These are phyloP conservation scores for Letharia columbiana DNA, from an alignment of 495 filamentous ascomycete species.

Conservation along the genomic window DNA sequence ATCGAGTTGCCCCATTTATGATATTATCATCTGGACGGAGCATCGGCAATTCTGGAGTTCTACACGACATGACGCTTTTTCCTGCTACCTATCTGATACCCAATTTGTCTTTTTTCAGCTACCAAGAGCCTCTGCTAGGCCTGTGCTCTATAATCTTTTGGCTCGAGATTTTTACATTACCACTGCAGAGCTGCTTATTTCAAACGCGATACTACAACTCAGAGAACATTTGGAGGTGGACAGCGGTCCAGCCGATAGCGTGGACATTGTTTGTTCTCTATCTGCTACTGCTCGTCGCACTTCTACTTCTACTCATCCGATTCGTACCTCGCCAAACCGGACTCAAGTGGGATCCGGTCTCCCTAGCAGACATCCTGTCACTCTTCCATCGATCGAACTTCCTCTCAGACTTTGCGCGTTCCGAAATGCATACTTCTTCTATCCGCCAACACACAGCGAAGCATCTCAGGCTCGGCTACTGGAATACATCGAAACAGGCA, in stretches of 20 bases:
- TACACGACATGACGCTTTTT: conserved; percentile 39
- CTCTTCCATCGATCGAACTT: conserved; percentile 74
- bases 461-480: conserved; percentile 69
- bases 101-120: conserved; percentile 46
- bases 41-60: conserved; percentile 28
- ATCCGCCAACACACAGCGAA: conserved; percentile 38
- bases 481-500: conserved; percentile 53
- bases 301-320: conserved; percentile 45
- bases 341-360: conserved; percentile 76
- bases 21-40: conserved; percentile 53
- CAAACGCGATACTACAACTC: conserved; percentile 44
- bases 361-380: conserved; percentile 65
- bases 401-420: conserved; percentile 56
- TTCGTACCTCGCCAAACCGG: conserved; percentile 50
- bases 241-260: conserved; percentile 61
- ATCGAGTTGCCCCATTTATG: conserved; percentile 68
- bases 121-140: conserved; percentile 47
- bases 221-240: conserved; percentile 60
- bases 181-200: conserved; percentile 56
- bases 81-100: conserved; percentile 50
- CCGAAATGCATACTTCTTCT: conserved; percentile 45
- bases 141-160: conserved; percentile 50
- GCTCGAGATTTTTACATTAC: conserved; percentile 56
- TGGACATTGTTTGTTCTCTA: conserved; percentile 75
- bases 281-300: conserved; percentile 50